Percentiles rank a stretch among this genome's conserved stretches.
Evolutionary conservation across 345 rosid genomes (phyloP).

Genomic region (Ceriops decandra): DNA sequence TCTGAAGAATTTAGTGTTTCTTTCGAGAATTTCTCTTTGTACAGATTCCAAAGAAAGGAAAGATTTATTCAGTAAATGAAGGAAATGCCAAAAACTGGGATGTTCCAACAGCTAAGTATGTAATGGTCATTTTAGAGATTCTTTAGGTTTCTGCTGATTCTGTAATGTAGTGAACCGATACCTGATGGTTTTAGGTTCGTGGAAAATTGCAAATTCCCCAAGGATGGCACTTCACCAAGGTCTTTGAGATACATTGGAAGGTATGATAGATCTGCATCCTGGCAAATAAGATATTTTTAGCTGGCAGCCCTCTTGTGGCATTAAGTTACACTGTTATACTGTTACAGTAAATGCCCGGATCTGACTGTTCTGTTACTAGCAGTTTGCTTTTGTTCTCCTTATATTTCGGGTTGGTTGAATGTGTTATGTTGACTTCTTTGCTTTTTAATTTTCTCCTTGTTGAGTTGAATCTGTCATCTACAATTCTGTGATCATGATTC

Average conservation of each 20-base stretch:
- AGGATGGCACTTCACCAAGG: constrained; percentile 78
- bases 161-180: constrained; percentile 6
- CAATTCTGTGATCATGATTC: background rate
- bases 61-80: constrained; percentile 95
- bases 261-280: constrained; percentile 32
- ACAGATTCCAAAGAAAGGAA: constrained; percentile 91
- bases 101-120: constrained; percentile 84
- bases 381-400: background rate
- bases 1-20: background rate
- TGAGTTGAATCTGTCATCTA: no score
- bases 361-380: no score
- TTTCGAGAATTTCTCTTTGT: constrained; percentile 1
- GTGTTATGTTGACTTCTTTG: background rate
- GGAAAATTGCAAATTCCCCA: constrained; percentile 93
- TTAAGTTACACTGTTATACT: background rate
- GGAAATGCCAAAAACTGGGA: constrained; percentile 99
- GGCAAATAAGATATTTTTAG: background rate
- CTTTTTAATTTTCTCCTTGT: background rate
- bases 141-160: constrained; percentile 5
- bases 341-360: background rate
- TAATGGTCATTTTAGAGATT: constrained; percentile 5
- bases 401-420: background rate
- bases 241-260: constrained; percentile 95
- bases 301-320: background rate
- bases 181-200: constrained; percentile 52